phyloP scores from a whole-genome alignment of 768 basidiomycete species.

The Hygrophoropsis aurantiaca region DNA sequence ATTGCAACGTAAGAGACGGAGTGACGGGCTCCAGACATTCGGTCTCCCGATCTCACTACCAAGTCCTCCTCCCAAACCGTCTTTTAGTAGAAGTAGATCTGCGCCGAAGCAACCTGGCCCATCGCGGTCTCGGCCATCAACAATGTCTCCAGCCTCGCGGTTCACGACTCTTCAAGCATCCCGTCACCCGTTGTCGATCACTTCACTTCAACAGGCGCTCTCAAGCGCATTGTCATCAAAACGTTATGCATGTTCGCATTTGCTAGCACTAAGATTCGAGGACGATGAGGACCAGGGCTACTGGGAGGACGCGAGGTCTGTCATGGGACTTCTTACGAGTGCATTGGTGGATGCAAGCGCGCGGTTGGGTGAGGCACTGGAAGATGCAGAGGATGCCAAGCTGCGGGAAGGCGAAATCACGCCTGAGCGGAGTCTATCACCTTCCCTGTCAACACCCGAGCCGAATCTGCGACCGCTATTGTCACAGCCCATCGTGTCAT shows the following conservation, averaged over 20 bases:
- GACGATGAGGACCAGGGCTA: constrained; percentile 74
- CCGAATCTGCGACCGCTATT: constrained; percentile 13
- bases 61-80: constrained; percentile 7
- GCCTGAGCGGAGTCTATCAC: constrained; percentile 14
- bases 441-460: constrained; percentile 3
- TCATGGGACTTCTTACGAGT: constrained; percentile 68
- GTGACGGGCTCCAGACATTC: constrained; percentile 51
- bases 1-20: constrained; percentile 53
- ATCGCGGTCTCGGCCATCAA: constrained; percentile 23
- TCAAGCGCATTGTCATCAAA: constrained; percentile 70
- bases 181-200: constrained; percentile 67
- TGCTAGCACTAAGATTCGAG: constrained; percentile 75
- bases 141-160: constrained; percentile 50
- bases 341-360: constrained; percentile 66
- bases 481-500: constrained; percentile 38
- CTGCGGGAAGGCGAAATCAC: constrained; percentile 53
- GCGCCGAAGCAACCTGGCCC: neutral
- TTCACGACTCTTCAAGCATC: constrained; percentile 61
- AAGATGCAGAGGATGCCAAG: constrained; percentile 54
- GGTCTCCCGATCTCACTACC: constrained; percentile 31
- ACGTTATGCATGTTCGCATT: constrained; percentile 76
- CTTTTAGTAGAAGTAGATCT: constrained; percentile 10
- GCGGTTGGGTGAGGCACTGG: constrained; percentile 61
- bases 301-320: constrained; percentile 82
- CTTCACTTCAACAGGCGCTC: constrained; percentile 58